Evolutionary conservation across 352 stramenopile genomes (phyloP).

Genomic region (Pseudoperonospora humuli): DNA sequence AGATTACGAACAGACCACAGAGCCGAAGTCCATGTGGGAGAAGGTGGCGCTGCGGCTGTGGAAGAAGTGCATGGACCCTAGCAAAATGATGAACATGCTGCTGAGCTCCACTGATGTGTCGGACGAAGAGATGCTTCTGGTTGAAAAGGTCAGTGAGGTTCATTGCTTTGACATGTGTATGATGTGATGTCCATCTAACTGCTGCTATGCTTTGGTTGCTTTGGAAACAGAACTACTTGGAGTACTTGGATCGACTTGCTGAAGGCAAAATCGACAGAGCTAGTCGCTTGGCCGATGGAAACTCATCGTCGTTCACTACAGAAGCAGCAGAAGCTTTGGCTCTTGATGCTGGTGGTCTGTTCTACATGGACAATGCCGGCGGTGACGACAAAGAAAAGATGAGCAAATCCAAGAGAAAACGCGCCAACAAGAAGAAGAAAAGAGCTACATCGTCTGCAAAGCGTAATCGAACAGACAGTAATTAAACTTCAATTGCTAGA

Average conservation of each 20-base stretch:
- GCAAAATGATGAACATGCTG: constrained; percentile 39
- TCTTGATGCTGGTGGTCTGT: constrained; percentile 21
- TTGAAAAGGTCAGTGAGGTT: constrained; percentile 33
- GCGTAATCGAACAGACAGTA: constrained; percentile 12
- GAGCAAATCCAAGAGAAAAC: constrained; percentile 30
- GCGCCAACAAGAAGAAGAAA: constrained; percentile 21
- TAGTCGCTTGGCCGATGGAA: background rate
- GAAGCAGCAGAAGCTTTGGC: background rate
- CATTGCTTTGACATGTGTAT: background rate
- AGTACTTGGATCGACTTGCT: constrained; percentile 27
- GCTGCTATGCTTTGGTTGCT: constrained; percentile 1
- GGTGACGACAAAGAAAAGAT: constrained; percentile 15
- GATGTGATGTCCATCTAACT: constrained; percentile 7
- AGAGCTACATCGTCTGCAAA: constrained; percentile 12
- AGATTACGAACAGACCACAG: constrained; percentile 21
- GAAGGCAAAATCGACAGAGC: constrained; percentile 14
- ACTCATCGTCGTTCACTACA: background rate
- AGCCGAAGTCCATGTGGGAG: constrained; percentile 13
- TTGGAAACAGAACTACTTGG: constrained; percentile 40
- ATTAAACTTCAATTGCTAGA: constrained; percentile 5
- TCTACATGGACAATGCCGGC: constrained; percentile 55
- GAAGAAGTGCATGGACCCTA: constrained; percentile 30
- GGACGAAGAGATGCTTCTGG: constrained; percentile 27
- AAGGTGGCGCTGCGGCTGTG: constrained; percentile 15
- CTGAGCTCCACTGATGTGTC: constrained; percentile 39